Base-by-base conservation (phyloP, 2,329 filamentous ascomycete genomes). In the Aspergillus aculeatus region DNA sequence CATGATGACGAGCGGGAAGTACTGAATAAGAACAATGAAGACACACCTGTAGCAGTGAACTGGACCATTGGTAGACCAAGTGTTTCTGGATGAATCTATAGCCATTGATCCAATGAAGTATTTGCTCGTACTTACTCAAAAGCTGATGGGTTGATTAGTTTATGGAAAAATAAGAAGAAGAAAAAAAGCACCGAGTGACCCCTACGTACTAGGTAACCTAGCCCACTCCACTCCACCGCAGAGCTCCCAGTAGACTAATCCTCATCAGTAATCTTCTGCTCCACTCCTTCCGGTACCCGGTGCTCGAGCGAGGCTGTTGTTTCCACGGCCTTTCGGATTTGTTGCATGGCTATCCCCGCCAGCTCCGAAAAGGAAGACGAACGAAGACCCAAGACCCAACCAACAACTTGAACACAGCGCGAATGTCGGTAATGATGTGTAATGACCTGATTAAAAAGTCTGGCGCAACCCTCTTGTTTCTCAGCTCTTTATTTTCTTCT, bases 321-420 rank as follows among this genome's bases (percentile, higher is more conserved):
- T 71, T 64, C 69, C 69, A 72, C 70, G 70, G 61, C 68, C 64
- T 60, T 53, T 64, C 62, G 63, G 66, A 60, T 54, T 63, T 57
- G 59, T 41, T 60, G 53, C 59, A 57, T 58, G 56, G 56, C 68
- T 71, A 73, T 71, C 67, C 68, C 71, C 71, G 68, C 64, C 64
- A 50, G 57, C 47, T 66, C 68, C 69, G 66, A 67, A 35, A 12
- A 66, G 59, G 61, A 65, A 66, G 61, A 56, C 62, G 47, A 58
- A 54, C 38, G 38, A 41, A 16, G 16, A 44, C 14, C 38, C 38
- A 44, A 44, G 38, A 44, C 38, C 38, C 38, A 44, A 19, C 38
- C 50, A 57, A 47, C 53, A 55, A 56, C 26, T 29, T 29, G 26
- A 9, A 29, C 47, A 48, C 49, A 50, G 19, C 19, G 53, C 51